Percentiles rank a stretch among this genome's conserved stretches.
phyloP scores from a whole-genome alignment of 768 basidiomycete genomes.

The Dacryopinax spathularia region DNA sequence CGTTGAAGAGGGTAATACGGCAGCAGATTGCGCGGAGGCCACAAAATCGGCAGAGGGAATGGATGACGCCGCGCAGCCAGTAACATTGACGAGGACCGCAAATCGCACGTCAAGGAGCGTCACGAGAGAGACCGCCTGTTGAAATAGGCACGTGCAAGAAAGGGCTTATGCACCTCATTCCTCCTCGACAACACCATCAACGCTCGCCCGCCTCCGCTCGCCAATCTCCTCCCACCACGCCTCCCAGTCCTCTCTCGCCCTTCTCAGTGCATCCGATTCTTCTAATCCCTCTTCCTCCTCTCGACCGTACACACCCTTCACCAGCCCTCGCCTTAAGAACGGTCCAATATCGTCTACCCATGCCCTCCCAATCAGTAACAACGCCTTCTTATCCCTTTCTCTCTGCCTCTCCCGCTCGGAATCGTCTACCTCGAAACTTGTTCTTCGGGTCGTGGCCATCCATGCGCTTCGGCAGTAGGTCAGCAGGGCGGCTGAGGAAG shows the following conservation, averaged over 20 bases:
- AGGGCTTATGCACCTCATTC: too few species aligned
- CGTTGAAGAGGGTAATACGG: too few species aligned
- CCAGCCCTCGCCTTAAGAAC: constrained; percentile 52
- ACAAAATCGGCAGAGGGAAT: too few species aligned
- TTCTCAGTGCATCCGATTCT: background rate
- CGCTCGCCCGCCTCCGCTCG: background rate
- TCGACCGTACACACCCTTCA: constrained; percentile 58
- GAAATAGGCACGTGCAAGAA: too few species aligned
- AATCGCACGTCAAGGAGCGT: too few species aligned
- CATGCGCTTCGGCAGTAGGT: constrained; percentile 1
- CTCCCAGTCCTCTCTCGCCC: constrained; percentile 4
- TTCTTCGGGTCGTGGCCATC: background rate
- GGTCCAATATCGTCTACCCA: constrained; percentile 53
- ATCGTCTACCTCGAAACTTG: constrained; percentile 18
- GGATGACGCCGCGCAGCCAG: too few species aligned
- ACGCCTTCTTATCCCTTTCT: constrained; percentile 21
- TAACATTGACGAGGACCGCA: too few species aligned
- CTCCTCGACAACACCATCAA: background rate
- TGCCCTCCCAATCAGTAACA: constrained; percentile 37
- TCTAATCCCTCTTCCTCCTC: constrained; percentile 9
- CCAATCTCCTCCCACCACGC: constrained; percentile 11
- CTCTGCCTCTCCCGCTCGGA: constrained; percentile 19
- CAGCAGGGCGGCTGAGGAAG: constrained; percentile 34
- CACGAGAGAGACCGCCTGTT: too few species aligned
- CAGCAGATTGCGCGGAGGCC: too few species aligned